Conservation (phyloP, 2,329 filamentous ascomycete genomes). For the Cadophora malorum region DNA sequence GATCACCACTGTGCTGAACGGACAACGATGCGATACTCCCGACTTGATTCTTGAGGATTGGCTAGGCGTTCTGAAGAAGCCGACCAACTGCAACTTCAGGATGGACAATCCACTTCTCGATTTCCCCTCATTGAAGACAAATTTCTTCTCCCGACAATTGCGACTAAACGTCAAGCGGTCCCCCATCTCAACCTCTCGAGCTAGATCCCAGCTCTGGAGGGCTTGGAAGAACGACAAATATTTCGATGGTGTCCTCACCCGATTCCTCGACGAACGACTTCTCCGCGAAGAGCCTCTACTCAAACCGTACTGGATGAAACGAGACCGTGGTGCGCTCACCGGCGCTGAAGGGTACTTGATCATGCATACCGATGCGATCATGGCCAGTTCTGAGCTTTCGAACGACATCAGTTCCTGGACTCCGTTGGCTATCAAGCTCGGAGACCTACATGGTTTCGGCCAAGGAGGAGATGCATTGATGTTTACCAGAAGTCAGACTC, state of each 20-base stretch:
- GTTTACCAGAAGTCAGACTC: slow-evolving; percentile 47
- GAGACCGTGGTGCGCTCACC: slow-evolving; percentile 48
- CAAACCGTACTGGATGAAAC: slow-evolving; percentile 50
- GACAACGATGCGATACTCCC: slow-evolving; percentile 56
- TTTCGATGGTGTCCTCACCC: slow-evolving; percentile 54
- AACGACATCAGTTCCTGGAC: slow-evolving; percentile 45
- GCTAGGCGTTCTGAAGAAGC: slow-evolving; percentile 52
- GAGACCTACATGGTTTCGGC: slow-evolving; percentile 49
- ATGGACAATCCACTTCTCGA: slow-evolving; percentile 59
- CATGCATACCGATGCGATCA: slow-evolving; percentile 44
- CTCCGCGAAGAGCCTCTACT: slow-evolving; percentile 50
- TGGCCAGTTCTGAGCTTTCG: slow-evolving; percentile 46
- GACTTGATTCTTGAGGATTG: slow-evolving; percentile 59
- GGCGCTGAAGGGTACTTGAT: slow-evolving; percentile 51
- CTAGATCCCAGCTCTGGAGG: slow-evolving; percentile 54
- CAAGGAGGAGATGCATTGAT: slow-evolving; percentile 48
- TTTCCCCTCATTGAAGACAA: slow-evolving; percentile 48
- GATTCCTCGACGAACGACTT: slow-evolving; percentile 55
- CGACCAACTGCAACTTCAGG: slow-evolving; percentile 50
- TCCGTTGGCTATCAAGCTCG: slow-evolving; percentile 47
- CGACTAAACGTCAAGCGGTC: slow-evolving; percentile 48
- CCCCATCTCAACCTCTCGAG: slow-evolving; percentile 51
- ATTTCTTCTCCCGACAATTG: slow-evolving; percentile 45
- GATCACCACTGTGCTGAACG: slow-evolving; percentile 56
- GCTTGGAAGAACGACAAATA: slow-evolving; percentile 53